These are phyloP conservation scores for Tieghemiomyces parasiticus DNA, from an alignment of 192 early-diverging fungal species.

Conservation along the genomic window DNA sequence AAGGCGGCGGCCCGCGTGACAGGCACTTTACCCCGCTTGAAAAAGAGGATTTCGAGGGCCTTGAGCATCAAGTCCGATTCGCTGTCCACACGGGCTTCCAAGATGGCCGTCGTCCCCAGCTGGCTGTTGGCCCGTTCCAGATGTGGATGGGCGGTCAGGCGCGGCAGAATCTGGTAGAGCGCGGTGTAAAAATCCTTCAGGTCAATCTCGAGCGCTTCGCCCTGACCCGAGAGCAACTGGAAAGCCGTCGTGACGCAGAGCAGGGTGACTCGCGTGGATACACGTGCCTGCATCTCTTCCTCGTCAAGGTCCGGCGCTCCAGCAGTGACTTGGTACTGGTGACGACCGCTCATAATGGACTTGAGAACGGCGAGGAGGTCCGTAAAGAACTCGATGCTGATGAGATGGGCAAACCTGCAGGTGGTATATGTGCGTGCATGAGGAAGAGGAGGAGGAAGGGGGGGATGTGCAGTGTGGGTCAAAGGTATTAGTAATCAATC, in stretches of 20 bases:
- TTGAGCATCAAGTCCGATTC: conserved; percentile 70
- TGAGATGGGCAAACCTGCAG: conserved; percentile 64
- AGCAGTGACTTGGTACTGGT: conserved; percentile 27
- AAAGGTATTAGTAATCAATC: too few relatives aligned
- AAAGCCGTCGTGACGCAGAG: conserved; percentile 84
- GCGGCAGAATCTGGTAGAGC: conserved; percentile 64
- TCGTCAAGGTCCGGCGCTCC: conserved; percentile 17
- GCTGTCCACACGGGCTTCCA: conserved; percentile 37
- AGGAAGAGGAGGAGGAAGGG: too few relatives aligned
- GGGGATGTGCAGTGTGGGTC: too few relatives aligned
- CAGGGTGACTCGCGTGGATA: conserved; percentile 51
- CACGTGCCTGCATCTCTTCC: conserved; percentile 18
- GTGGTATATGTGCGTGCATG: too few relatives aligned
- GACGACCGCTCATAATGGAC: conserved; percentile 54
- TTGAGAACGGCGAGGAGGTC: conserved; percentile 77
- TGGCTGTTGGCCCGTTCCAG: conserved; percentile 29
- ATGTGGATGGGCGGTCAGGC: conserved; percentile 45
- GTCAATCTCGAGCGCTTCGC: conserved; percentile 85
- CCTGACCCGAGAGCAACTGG: conserved; percentile 77
- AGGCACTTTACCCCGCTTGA: conserved; percentile 58
- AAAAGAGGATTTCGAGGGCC: conserved; percentile 77
- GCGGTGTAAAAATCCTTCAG: conserved; percentile 79
- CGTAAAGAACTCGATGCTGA: conserved; percentile 90
- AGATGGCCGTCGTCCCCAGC: conserved; percentile 22
- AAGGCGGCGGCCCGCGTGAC: conserved; percentile 75